Evolutionary conservation across 192 early-diverging fungal species (phyloP).

Genomic region (Coemansia sp.): DNA sequence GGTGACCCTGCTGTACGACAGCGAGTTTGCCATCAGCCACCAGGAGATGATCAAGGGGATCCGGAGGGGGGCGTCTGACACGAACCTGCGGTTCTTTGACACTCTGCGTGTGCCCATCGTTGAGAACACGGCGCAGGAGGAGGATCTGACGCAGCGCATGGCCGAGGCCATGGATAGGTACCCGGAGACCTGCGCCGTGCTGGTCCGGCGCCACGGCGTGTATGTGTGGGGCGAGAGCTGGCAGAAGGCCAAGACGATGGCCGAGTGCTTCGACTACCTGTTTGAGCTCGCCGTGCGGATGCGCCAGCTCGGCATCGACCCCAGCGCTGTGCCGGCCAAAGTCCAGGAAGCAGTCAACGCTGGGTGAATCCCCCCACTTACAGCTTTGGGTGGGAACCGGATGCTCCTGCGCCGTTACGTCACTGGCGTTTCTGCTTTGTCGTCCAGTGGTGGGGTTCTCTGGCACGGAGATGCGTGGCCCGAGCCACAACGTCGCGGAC

Average conservation of each 20-base stretch:
- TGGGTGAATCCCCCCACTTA: not conserved
- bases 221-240: constrained; percentile 96
- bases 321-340: constrained; percentile 32
- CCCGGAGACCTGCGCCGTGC: constrained; percentile 88
- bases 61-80: constrained; percentile 58
- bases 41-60: constrained; percentile 99
- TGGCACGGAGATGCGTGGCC: no score
- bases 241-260: constrained; percentile 97
- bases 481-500: no score
- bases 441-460: no score
- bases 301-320: constrained; percentile 80
- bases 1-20: constrained; percentile 77
- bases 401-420: no score
- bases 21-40: constrained; percentile 82
- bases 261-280: constrained; percentile 97
- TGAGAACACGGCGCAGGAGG: constrained; percentile 92
- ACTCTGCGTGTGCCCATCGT: constrained; percentile 86
- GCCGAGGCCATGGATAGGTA: constrained; percentile 79
- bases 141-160: constrained; percentile 85
- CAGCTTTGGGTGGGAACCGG: no score
- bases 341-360: constrained; percentile 7
- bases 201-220: constrained; percentile 92
- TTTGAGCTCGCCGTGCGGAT: constrained; percentile 96
- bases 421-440: no score
- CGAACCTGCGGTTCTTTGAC: constrained; percentile 72